A percentile compares a stretch with the other conserved stretches of the same genome.
Evolutionary conservation across 2,329 filamentous ascomycete genomes (phyloP).

Genomic region (Fonsecaea nubica): DNA sequence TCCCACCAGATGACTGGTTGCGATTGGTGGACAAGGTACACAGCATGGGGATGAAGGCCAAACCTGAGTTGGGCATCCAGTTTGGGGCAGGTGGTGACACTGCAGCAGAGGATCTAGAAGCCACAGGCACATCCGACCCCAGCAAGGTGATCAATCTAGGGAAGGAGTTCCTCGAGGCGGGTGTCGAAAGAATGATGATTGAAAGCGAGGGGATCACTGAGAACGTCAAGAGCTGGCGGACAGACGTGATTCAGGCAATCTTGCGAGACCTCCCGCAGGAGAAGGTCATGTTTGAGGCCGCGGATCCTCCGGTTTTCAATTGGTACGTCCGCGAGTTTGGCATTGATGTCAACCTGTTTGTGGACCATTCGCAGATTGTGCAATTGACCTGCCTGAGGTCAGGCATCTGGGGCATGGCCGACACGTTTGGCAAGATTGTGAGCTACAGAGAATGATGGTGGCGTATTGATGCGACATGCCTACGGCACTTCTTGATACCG

Average conservation of each 20-base stretch:
- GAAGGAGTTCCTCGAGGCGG: slow-evolving; percentile 57
- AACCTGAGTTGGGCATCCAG: slow-evolving; percentile 63
- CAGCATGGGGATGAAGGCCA: slow-evolving; percentile 57
- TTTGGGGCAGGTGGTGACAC: slow-evolving; percentile 65
- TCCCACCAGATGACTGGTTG: slow-evolving; percentile 62
- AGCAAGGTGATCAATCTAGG: slow-evolving; percentile 58
- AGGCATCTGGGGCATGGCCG: slow-evolving; percentile 63
- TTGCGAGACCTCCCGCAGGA: slow-evolving; percentile 59
- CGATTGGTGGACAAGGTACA: slow-evolving; percentile 59
- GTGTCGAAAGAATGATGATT: slow-evolving; percentile 64
- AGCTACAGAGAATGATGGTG: slow-evolving; percentile 39
- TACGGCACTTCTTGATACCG: not conserved
- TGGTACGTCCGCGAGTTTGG: slow-evolving; percentile 50
- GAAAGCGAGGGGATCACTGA: slow-evolving; percentile 67
- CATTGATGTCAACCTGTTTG: slow-evolving; percentile 63
- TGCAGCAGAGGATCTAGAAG: slow-evolving; percentile 53
- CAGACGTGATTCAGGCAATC: slow-evolving; percentile 61
- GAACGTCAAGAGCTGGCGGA: slow-evolving; percentile 62
- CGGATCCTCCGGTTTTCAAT: slow-evolving; percentile 55
- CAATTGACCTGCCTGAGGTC: slow-evolving; percentile 59
- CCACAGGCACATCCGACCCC: slow-evolving; percentile 58
- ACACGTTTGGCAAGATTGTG: slow-evolving; percentile 62
- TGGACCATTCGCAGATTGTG: slow-evolving; percentile 65
- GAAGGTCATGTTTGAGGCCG: slow-evolving; percentile 65
- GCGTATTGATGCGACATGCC: not conserved